These are phyloP conservation scores for Cardamine occulta DNA, from an alignment of 345 rosid genomes.

Conservation along the genomic window DNA sequence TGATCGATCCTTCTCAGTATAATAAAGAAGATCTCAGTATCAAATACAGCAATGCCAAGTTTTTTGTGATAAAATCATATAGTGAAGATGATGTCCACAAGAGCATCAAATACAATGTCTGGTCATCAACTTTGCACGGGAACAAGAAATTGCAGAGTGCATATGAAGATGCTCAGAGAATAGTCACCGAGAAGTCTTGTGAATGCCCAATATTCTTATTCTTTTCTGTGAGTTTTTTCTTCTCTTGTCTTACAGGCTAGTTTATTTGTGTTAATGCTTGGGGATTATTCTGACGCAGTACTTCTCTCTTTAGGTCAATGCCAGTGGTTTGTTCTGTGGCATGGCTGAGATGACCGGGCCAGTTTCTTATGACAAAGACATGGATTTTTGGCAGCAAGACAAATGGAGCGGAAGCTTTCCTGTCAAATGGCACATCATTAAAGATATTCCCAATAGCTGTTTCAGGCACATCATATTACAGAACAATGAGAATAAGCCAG, in stretches of 20 bases:
- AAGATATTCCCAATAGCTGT: slow-evolving; percentile 75
- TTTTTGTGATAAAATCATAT: slow-evolving; percentile 92
- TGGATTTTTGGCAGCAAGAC: slow-evolving; percentile 99
- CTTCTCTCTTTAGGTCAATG: slow-evolving; percentile 71
- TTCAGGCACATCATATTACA: slow-evolving; percentile 82
- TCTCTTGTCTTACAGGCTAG: background rate
- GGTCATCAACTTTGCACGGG: slow-evolving; percentile 97
- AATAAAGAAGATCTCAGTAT: slow-evolving; percentile 74
- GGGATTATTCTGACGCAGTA: slow-evolving; percentile 27
- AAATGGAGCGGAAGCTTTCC: slow-evolving; percentile 98
- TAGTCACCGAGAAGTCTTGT: slow-evolving; percentile 53
- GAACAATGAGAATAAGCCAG: slow-evolving; percentile 96
- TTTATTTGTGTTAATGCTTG: slow-evolving; percentile 7
- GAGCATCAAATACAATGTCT: slow-evolving; percentile 89
- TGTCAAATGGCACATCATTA: slow-evolving; percentile 93
- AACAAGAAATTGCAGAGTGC: slow-evolving; percentile 89
- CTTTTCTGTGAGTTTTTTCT: slow-evolving; percentile 74
- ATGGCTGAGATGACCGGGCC: slow-evolving; percentile 96
- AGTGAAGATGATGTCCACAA: slow-evolving; percentile 99
- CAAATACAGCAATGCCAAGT: slow-evolving; percentile 65
- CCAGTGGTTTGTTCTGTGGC: slow-evolving; percentile 97
- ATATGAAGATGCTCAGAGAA: slow-evolving; percentile 74
- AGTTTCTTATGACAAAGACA: slow-evolving; percentile 74
- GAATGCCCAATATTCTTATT: slow-evolving; percentile 80
- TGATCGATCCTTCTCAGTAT: slow-evolving; percentile 65